Evolutionary conservation across 164 flowering plant species (phyloP).

Genomic region (Umbellularia californica): DNA sequence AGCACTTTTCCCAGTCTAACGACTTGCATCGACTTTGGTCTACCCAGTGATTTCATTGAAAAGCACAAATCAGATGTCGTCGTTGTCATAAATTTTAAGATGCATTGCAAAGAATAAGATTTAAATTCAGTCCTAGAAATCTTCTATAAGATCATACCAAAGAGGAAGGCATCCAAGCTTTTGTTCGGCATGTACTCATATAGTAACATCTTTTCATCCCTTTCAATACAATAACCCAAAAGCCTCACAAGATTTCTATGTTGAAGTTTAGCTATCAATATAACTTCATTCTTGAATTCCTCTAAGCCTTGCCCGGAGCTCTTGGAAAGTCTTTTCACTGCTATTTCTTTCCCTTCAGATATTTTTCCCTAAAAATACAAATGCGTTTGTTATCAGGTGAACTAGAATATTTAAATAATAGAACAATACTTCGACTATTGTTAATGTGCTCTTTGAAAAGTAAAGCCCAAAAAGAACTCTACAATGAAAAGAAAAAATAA

Average conservation of each 20-base stretch:
- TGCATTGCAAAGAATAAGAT: too few species aligned
- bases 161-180: slow-evolving; percentile 28
- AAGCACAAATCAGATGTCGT: too few species aligned
- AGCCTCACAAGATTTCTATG: slow-evolving; percentile 40
- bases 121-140: background rate
- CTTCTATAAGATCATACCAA: slow-evolving; percentile 11
- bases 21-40: too few species aligned
- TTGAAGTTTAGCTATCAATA: slow-evolving; percentile 34
- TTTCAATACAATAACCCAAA: slow-evolving; percentile 31
- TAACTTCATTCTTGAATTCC: slow-evolving; percentile 35
- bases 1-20: too few species aligned
- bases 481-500: background rate
- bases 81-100: too few species aligned
- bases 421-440: too few species aligned
- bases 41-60: too few species aligned
- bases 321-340: slow-evolving; percentile 37
- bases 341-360: slow-evolving; percentile 26
- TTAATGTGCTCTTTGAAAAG: too few species aligned
- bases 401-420: background rate
- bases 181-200: slow-evolving; percentile 35
- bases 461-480: background rate
- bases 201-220: slow-evolving; percentile 31
- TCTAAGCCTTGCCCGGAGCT: slow-evolving; percentile 31
- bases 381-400: background rate
- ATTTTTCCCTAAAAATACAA: slow-evolving; percentile 20